Conservation (phyloP, 495 filamentous ascomycete species). For the Neurospora sp. region DNA sequence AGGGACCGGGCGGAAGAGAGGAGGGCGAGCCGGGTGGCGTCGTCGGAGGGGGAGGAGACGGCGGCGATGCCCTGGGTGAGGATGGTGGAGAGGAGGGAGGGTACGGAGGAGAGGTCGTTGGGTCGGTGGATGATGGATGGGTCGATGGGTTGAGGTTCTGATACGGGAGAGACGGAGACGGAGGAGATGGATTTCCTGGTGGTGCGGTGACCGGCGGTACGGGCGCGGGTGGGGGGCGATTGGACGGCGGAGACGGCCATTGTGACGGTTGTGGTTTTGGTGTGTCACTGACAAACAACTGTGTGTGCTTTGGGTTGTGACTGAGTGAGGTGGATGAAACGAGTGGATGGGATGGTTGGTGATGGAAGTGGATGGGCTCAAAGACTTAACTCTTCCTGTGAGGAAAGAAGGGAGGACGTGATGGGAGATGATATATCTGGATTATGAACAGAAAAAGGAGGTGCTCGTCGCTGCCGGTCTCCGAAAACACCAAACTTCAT, state of each 20-base stretch:
- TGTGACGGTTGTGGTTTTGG: background rate
- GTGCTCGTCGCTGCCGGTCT: background rate
- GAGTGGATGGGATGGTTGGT: background rate
- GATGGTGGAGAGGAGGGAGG: background rate
- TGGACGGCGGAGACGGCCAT: background rate
- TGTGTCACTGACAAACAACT: background rate
- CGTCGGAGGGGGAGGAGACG: background rate
- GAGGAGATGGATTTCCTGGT: background rate
- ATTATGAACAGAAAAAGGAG: background rate
- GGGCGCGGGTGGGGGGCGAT: background rate
- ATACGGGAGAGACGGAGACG: background rate
- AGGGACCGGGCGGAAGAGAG: constrained; percentile 9
- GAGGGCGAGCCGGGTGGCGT: constrained; percentile 1
- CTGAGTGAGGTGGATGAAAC: background rate
- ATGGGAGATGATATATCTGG: background rate
- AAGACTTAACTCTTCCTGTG: too few species aligned
- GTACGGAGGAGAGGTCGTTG: background rate
- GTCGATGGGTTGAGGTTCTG: background rate
- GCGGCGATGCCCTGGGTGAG: background rate
- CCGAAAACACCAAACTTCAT: background rate
- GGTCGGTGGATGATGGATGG: background rate
- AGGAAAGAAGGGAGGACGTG: too few species aligned
- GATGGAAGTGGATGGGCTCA: background rate
- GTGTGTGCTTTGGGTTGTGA: background rate
- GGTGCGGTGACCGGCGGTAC: background rate